Evolutionary conservation across 495 filamentous ascomycete genomes (phyloP).

Genomic region (Xylaria grammica): DNA sequence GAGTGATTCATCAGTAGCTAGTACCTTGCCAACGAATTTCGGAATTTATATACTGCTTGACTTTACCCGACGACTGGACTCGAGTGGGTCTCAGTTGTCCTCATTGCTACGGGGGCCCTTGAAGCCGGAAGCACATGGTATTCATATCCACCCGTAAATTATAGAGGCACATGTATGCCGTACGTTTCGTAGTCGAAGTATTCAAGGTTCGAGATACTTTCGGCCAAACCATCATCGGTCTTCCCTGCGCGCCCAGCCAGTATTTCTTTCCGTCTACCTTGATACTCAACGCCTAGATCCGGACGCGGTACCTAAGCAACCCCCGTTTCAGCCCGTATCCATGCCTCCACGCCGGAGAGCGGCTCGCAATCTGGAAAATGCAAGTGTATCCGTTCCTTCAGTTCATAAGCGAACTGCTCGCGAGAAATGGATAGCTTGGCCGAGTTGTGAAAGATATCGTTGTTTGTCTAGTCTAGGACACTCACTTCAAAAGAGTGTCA

Average conservation of each 20-base stretch:
- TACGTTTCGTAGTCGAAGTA: slow-evolving; percentile 60
- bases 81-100: too few relatives aligned
- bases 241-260: slow-evolving; percentile 71
- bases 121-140: too few relatives aligned
- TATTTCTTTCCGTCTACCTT: slow-evolving; percentile 70
- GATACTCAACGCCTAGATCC: slow-evolving; percentile 65
- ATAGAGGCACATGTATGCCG: background rate
- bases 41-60: too few relatives aligned
- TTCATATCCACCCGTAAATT: too few relatives aligned
- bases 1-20: too few relatives aligned
- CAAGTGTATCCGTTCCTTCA: slow-evolving; percentile 56
- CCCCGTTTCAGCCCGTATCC: slow-evolving; percentile 81
- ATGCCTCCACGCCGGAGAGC: slow-evolving; percentile 80
- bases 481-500: slow-evolving; percentile 58
- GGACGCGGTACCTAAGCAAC: slow-evolving; percentile 87
- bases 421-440: slow-evolving; percentile 73
- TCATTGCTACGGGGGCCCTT: too few relatives aligned
- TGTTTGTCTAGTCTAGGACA: slow-evolving; percentile 59
- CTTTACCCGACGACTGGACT: too few relatives aligned
- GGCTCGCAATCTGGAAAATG: slow-evolving; percentile 68
- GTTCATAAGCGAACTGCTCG: slow-evolving; percentile 60
- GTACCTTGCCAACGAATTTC: too few relatives aligned
- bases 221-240: slow-evolving; percentile 67
- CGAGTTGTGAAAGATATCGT: slow-evolving; percentile 59
- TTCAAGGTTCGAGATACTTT: slow-evolving; percentile 59